Evolutionary conservation across 805 yeast genomes (phyloP).

Genomic region (Lipomyces starkeyi): DNA sequence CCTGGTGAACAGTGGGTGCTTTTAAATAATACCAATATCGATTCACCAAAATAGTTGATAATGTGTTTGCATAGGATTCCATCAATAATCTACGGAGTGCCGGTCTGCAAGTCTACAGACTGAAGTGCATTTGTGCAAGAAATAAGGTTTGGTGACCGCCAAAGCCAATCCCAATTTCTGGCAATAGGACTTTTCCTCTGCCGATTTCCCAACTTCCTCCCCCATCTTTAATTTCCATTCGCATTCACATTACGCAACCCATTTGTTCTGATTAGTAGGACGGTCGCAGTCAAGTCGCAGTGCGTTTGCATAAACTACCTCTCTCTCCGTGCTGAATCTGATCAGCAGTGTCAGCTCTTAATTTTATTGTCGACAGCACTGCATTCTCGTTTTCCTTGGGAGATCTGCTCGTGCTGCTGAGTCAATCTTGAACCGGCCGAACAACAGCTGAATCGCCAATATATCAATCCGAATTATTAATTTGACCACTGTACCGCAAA

Average conservation of each 20-base stretch:
- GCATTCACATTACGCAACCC: neutral
- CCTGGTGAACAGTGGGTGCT: no score
- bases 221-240: neutral
- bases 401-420: neutral
- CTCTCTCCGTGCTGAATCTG: neutral
- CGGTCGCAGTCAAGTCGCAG: neutral
- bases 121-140: neutral
- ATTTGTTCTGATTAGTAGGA: neutral
- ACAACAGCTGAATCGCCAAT: neutral
- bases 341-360: neutral
- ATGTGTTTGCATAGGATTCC: no score
- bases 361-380: neutral
- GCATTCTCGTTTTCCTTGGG: neutral
- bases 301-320: neutral
- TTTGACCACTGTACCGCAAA: no score
- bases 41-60: no score
- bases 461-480: no score
- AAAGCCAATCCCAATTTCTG: neutral
- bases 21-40: no score
- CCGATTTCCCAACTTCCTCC: neutral
- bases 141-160: neutral
- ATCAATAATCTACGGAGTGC: no score
- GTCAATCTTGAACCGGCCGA: neutral
- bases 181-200: neutral
- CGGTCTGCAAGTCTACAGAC: no score